A percentile compares a stretch with the other conserved stretches of the same genome.
These are phyloP conservation scores for Parasitella parasitica DNA, from an alignment of 371 early-diverging fungal species.

Conservation along the genomic window DNA sequence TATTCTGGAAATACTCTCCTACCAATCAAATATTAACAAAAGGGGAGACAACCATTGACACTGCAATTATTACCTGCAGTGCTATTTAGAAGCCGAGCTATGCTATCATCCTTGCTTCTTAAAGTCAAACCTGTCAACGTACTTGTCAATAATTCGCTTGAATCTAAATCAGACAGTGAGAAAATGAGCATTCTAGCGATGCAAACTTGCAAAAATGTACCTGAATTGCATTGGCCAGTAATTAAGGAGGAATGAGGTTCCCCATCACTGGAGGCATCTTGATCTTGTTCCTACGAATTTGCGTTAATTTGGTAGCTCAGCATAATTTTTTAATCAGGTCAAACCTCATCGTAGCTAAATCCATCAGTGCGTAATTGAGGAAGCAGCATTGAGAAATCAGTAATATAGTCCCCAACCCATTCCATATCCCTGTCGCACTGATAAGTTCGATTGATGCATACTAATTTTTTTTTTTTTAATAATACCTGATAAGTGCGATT, in stretches of 20 bases:
- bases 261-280: constrained; percentile 65
- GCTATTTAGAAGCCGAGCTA: constrained; percentile 69
- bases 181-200: neutral
- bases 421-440: constrained; percentile 45
- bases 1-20: constrained; percentile 66
- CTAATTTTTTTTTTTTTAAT: neutral
- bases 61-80: constrained; percentile 60
- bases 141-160: constrained; percentile 32
- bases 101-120: constrained; percentile 59
- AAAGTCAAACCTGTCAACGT: constrained; percentile 55
- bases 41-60: neutral
- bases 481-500: constrained; percentile 69
- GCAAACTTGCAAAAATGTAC: too few species aligned
- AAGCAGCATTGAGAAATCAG: constrained; percentile 68
- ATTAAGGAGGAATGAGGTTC: constrained; percentile 86
- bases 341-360: constrained; percentile 45
- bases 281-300: constrained; percentile 38
- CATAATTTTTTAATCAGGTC: too few species aligned
- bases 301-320: too few species aligned
- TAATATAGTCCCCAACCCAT: constrained; percentile 80
- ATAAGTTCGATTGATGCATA: neutral
- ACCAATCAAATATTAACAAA: neutral
- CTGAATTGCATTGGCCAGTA: constrained; percentile 77
- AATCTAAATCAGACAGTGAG: constrained; percentile 5
- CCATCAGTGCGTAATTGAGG: constrained; percentile 46